A percentile compares a stretch with the other conserved stretches of the same genome.
These are phyloP conservation scores for Ophiostoma perfectum DNA, from an alignment of 2,329 filamentous ascomycete species.

Conservation along the genomic window DNA sequence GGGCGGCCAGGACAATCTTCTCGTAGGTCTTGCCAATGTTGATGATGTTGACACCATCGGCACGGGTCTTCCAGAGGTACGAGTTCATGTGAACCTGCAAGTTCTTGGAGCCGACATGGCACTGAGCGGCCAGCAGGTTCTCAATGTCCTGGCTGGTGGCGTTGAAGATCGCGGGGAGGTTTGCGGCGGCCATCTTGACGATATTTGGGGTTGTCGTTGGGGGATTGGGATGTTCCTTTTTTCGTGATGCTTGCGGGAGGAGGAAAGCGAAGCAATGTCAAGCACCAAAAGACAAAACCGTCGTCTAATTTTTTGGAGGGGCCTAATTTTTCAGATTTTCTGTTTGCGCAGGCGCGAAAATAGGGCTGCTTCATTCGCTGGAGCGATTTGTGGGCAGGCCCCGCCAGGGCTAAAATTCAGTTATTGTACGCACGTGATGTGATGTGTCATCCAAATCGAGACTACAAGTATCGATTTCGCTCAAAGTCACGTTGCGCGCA, in stretches of 20 bases:
- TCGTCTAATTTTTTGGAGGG: constrained; percentile 24
- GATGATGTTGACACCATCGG: constrained; percentile 96
- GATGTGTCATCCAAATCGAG: background rate
- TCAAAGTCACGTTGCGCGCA: background rate
- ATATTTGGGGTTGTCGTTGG: constrained; percentile 22
- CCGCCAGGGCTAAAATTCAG: constrained; percentile 19
- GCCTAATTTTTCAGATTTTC: constrained; percentile 22
- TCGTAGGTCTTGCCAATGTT: constrained; percentile 99
- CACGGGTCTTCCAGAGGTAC: constrained; percentile 99
- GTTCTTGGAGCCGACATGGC: constrained; percentile 98
- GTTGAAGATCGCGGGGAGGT: constrained; percentile 94
- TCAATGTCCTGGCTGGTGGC: constrained; percentile 97
- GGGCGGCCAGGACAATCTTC: constrained; percentile 98
- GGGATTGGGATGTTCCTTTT: background rate
- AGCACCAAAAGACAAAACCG: constrained; percentile 1
- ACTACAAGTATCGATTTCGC: background rate
- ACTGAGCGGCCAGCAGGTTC: constrained; percentile 96
- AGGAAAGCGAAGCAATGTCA: constrained; percentile 10
- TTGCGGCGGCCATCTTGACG: constrained; percentile 86
- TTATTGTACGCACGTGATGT: constrained; percentile 20
- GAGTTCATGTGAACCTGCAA: constrained; percentile 88
- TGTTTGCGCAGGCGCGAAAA: constrained; percentile 17
- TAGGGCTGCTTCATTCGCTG: constrained; percentile 23
- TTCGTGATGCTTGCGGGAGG: constrained; percentile 17
- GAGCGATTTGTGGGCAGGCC: constrained; percentile 6